Base-by-base conservation (phyloP, 768 basidiomycete species). In the Serendipita sp. region DNA sequence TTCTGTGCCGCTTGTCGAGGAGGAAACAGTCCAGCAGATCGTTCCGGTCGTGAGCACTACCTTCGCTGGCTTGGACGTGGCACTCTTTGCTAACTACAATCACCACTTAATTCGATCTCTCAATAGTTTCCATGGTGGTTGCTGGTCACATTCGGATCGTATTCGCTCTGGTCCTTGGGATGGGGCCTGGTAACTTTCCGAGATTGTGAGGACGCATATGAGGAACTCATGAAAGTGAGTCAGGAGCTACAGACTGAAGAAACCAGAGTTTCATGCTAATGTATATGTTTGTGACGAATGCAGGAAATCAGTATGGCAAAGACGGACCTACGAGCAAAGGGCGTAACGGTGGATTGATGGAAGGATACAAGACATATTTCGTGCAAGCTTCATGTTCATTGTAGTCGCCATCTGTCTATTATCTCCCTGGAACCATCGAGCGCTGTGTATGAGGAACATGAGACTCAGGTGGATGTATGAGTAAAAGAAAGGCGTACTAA, bases 81-180 rank as follows among this genome's bases (percentile, higher is more conserved):
- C n/a, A 48, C 16, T 34, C 43, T 31, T 51, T 34, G 34, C 22
- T 42, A 9, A 34, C 33, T 44, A 56, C 42, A 26, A n/a, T 22
- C 42, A n/a, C 61, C 58, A 0, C 42, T 48, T 17, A 17, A 48
- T 28, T 48, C 24, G 13, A 38, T 38, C 34, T 42, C 20, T 3
- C 17, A n/a, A 53, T 60, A 89, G 88, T 71, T 90, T 31, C 88
- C 88, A 2, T 91, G 85, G 84, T 90, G 87, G 87, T 68, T 88
- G 7, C 78, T 90, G 13, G 83, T 90, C 1, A 75, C 84, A 1
- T 88, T 88, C 66, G 89, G 89, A 13, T 82, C 88, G 1, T 90
- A 87, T 70, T 85, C 85, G 17, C 78, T 90, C 11, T 82, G 82
- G 74, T 85, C 83, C 9, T 80, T 90, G 20, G 88, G 89, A 9